A percentile compares a stretch with the other conserved stretches of the same genome.
phyloP scores from a whole-genome alignment of 495 filamentous ascomycete species.

The Aspergillus kassunensis region DNA sequence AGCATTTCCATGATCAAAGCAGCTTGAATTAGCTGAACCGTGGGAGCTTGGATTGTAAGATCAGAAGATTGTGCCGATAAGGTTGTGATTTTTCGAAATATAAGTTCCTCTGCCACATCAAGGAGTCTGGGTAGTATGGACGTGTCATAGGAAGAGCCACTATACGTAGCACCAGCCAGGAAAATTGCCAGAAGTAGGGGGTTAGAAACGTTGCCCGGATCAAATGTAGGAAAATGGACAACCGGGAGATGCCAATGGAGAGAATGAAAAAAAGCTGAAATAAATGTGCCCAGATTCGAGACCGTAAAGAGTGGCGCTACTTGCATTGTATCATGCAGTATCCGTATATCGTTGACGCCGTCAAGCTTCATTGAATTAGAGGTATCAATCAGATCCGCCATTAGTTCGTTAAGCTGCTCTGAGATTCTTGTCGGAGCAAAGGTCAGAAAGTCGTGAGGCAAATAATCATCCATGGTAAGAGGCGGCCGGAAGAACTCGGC shows the following conservation, averaged over 20 bases:
- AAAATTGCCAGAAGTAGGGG: slow-evolving; percentile 33
- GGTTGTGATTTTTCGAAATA: slow-evolving; percentile 29
- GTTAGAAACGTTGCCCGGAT: slow-evolving; percentile 33
- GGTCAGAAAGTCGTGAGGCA: slow-evolving; percentile 17
- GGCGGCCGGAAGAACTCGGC: slow-evolving; percentile 17
- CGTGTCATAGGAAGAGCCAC: slow-evolving; percentile 20
- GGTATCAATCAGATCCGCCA: slow-evolving; percentile 30
- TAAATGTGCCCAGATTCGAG: slow-evolving; percentile 30
- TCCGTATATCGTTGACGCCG: neutral
- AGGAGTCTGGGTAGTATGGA: slow-evolving; percentile 26
- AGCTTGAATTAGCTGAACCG: slow-evolving; percentile 31
- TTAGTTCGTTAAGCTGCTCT: slow-evolving; percentile 27
- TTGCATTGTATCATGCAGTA: neutral
- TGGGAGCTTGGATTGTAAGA: slow-evolving; percentile 11
- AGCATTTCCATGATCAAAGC: slow-evolving; percentile 41
- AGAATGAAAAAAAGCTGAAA: slow-evolving; percentile 38
- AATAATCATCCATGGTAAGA: slow-evolving; percentile 14
- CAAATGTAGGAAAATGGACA: slow-evolving; percentile 34
- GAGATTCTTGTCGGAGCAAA: slow-evolving; percentile 28
- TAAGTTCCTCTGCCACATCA: slow-evolving; percentile 37
- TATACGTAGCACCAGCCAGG: slow-evolving; percentile 32
- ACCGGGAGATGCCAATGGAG: slow-evolving; percentile 39
- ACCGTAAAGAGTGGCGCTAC: slow-evolving; percentile 18
- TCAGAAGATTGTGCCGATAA: slow-evolving; percentile 17
- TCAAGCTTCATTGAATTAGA: slow-evolving; percentile 27